A percentile compares a stretch with the other conserved stretches of the same genome.
Evolutionary conservation across 2,329 filamentous ascomycete genomes (phyloP).

Genomic region (Fusarium veterinarium): DNA sequence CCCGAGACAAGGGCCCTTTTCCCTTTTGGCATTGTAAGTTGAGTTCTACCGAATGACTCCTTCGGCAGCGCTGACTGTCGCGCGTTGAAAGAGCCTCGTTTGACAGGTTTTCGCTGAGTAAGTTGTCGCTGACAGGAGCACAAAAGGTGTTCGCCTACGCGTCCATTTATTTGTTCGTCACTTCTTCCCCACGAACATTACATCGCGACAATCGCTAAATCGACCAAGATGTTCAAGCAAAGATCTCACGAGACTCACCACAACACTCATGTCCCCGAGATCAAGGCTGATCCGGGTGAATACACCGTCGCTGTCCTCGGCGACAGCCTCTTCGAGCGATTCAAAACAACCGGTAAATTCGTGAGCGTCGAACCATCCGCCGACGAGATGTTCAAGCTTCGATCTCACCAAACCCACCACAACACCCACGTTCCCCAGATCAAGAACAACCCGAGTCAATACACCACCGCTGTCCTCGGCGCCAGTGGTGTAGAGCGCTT

Average conservation of each 20-base stretch:
- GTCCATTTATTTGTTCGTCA: not conserved
- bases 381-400: constrained; percentile 4
- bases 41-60: not conserved
- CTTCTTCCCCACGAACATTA: not conserved
- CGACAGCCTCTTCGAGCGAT: constrained; percentile 19
- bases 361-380: not conserved
- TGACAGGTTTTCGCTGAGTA: not conserved
- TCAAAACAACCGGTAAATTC: not conserved
- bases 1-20: not conserved
- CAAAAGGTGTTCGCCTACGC: not conserved
- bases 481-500: constrained; percentile 5
- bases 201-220: not conserved
- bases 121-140: accelerated
- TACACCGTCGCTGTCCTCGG: not conserved
- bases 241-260: constrained; percentile 19
- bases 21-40: not conserved
- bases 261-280: constrained; percentile 1
- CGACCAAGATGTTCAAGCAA: constrained; percentile 13
- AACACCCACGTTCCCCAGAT: constrained; percentile 1
- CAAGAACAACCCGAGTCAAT: not conserved
- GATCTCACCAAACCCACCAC: constrained; percentile 10
- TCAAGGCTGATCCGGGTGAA: not conserved
- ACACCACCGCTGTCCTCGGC: not conserved
- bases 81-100: not conserved
- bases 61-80: not conserved